Base-by-base conservation (phyloP, 2,329 filamentous ascomycete genomes). In the Aspergillus sp. region DNA sequence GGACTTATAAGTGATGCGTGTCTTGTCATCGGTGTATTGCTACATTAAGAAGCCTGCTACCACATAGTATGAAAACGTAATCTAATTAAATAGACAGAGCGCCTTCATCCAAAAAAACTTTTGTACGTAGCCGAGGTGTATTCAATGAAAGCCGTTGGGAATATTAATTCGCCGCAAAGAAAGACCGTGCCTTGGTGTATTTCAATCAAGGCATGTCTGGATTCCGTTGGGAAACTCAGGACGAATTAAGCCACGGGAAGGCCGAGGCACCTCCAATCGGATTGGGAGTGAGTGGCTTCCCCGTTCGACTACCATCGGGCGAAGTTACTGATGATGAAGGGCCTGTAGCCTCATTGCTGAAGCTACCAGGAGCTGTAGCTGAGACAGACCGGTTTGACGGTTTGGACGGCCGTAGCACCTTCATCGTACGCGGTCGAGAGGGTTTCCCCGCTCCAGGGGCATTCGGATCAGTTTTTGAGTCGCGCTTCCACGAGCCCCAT, bases 191-290 rank as follows among this genome's bases (percentile, higher is more conserved):
- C 51, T 62, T 69, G 64, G 65, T 64, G 1, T 66, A 39, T 67
- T 66, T 63, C 65, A 69, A 59, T 65, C 66, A 64, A 61, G 55
- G 44, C 57, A 62, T 55, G 56, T 60, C 23, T 53, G 51, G 35
- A 56, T 44, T 21, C 60, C 58, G 6, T 52, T 61, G n/a, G 49
- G 56, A 45, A 67, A 65, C 50, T 72, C 40, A 67, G 12, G 66
- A 65, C 19, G 73, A 65, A 62, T 90, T 93, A 80, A 97, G 88
- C 93, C 93, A 98, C 12, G 90, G 88, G 77, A 98, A 98, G 3
- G 93, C 93, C 58, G 91, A 95, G 14, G 90, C 93, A n/a, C 90
- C 90, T 8, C 93, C 93, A 17, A 96, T 85, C 0, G 95, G 93
- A 69, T 98, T 98, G 33, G 86, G 81, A 6, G 86, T 82, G 56